Evolutionary conservation across 2,329 filamentous ascomycete genomes (phyloP).

Genomic region (Diplocarpon mali): DNA sequence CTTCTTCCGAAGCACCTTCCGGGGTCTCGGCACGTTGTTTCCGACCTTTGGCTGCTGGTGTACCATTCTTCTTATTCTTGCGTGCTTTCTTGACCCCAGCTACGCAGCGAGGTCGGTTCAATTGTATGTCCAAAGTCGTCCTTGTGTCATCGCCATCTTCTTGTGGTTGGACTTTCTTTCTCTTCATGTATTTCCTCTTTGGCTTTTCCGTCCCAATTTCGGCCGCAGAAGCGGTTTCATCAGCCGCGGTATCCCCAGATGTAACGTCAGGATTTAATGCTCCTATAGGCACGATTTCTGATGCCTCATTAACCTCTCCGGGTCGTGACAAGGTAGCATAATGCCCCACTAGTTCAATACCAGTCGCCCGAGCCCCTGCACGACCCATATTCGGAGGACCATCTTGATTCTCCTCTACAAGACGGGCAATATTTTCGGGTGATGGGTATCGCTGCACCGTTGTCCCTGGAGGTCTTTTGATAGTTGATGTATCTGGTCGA

Average conservation of each 20-base stretch:
- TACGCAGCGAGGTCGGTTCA: constrained; percentile 14
- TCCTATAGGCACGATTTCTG: constrained; percentile 18
- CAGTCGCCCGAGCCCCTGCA: constrained; percentile 5
- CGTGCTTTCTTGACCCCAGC: constrained; percentile 13
- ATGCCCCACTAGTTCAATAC: constrained; percentile 6
- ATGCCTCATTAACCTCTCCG: constrained; percentile 7
- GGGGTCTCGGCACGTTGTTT: constrained; percentile 36
- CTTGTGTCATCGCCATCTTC: constrained; percentile 17
- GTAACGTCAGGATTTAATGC: constrained; percentile 22
- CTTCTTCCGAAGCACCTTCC: constrained; percentile 48
- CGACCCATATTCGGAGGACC: constrained; percentile 6
- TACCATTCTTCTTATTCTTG: constrained; percentile 27
- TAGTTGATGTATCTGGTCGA: background rate
- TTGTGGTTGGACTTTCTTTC: constrained; percentile 14
- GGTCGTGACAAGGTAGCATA: constrained; percentile 1
- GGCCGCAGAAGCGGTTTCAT: constrained; percentile 11
- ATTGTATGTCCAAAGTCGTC: constrained; percentile 19
- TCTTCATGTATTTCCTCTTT: constrained; percentile 14
- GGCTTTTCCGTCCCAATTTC: constrained; percentile 11
- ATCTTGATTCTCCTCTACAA: constrained; percentile 3
- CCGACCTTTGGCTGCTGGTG: constrained; percentile 21
- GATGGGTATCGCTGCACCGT: constrained; percentile 10
- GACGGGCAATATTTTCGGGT: constrained; percentile 8
- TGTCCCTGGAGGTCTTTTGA: background rate
- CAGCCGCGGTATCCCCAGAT: constrained; percentile 11